These are phyloP conservation scores for Albugo candida DNA, from an alignment of 352 stramenopile genomes.

Conservation along the genomic window DNA sequence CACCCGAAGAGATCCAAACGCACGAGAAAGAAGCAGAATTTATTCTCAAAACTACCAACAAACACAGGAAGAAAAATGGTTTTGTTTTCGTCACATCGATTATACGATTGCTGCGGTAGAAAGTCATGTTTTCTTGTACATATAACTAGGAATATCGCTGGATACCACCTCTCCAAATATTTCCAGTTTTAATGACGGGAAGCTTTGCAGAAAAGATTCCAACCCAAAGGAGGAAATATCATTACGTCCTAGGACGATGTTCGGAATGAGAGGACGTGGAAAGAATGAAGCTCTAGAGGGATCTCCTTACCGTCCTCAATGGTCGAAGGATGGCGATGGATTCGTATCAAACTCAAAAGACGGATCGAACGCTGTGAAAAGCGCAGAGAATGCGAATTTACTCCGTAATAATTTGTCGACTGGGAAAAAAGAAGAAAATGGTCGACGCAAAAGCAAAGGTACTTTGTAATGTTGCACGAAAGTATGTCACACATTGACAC, in stretches of 20 bases:
- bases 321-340: conserved; percentile 70
- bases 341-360: conserved; percentile 34
- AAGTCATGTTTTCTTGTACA: too few relatives aligned
- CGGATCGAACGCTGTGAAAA: conserved; percentile 14
- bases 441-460: conserved; percentile 59
- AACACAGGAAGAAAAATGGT: too few relatives aligned
- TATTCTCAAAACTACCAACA: too few relatives aligned
- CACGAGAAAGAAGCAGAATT: too few relatives aligned
- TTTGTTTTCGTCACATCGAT: too few relatives aligned
- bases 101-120: too few relatives aligned
- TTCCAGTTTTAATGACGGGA: too few relatives aligned
- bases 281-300: conserved; percentile 37
- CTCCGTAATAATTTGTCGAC: conserved; percentile 3
- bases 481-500: background rate
- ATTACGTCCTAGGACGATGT: conserved; percentile 72
- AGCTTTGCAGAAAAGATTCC: too few relatives aligned
- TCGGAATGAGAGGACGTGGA: conserved; percentile 67
- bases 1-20: too few relatives aligned
- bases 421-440: background rate
- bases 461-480: background rate
- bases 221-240: conserved; percentile 23
- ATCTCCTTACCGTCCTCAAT: conserved; percentile 54
- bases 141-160: too few relatives aligned
- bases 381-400: conserved; percentile 7
- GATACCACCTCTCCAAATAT: too few relatives aligned